phyloP scores from a whole-genome alignment of 1,284 basidiomycete genomes.

The Mrakiaceae sp. region DNA sequence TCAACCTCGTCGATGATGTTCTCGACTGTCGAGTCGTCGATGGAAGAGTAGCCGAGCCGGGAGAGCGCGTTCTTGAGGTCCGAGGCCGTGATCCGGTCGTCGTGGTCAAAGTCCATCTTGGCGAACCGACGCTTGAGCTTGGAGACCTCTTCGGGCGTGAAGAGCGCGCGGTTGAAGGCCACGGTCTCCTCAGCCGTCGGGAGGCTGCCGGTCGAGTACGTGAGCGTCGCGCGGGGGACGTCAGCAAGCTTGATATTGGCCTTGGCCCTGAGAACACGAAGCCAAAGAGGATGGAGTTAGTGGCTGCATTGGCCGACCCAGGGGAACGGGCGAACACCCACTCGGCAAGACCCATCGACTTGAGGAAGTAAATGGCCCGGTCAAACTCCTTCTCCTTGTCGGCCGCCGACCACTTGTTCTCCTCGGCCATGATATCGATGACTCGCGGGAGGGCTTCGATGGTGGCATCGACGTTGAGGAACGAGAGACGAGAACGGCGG shows the following conservation, averaged over 20 bases:
- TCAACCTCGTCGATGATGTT: slow-evolving; percentile 67
- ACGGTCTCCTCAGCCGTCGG: slow-evolving; percentile 30
- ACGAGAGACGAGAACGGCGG: slow-evolving; percentile 78
- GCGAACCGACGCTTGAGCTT: slow-evolving; percentile 50
- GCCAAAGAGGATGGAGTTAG: neutral
- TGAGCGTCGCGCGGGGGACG: slow-evolving; percentile 26
- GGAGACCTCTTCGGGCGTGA: slow-evolving; percentile 57
- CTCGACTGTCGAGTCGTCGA: slow-evolving; percentile 45
- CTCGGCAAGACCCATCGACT: slow-evolving; percentile 60
- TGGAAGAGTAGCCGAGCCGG: slow-evolving; percentile 28
- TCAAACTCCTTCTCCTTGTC: slow-evolving; percentile 52
- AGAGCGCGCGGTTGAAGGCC: slow-evolving; percentile 47
- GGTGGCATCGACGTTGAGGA: slow-evolving; percentile 83
- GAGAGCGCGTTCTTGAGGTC: slow-evolving; percentile 34
- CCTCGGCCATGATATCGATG: slow-evolving; percentile 81
- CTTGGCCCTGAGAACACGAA: slow-evolving; percentile 8
- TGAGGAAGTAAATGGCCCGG: slow-evolving; percentile 52
- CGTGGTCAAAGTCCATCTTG: slow-evolving; percentile 35
- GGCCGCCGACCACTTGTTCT: slow-evolving; percentile 61
- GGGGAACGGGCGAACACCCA: neutral
- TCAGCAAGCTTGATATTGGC: slow-evolving; percentile 28
- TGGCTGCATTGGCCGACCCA: no score
- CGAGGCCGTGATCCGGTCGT: slow-evolving; percentile 30
- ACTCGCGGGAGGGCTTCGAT: slow-evolving; percentile 74
- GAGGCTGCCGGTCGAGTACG: slow-evolving; percentile 23